A percentile compares a stretch with the other conserved stretches of the same genome.
Evolutionary conservation across 805 yeast genomes (phyloP).

Genomic region (Ogataea pignaliae): DNA sequence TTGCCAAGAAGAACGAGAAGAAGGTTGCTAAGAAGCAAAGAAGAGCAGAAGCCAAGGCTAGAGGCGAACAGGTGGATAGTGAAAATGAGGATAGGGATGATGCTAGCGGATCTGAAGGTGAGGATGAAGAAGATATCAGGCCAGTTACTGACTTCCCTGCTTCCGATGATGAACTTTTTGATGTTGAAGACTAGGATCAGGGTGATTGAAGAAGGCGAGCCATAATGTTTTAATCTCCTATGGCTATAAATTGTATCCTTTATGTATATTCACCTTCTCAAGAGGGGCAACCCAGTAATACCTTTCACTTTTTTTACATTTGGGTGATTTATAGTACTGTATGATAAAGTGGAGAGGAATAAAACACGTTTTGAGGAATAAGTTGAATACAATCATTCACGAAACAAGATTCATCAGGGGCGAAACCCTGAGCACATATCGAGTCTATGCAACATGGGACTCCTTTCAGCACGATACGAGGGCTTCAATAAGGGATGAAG

Average conservation of each 20-base stretch:
- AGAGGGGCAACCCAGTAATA: background rate
- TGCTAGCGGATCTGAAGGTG: conserved; percentile 22
- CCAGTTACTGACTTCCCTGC: conserved; percentile 19
- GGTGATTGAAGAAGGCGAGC: background rate
- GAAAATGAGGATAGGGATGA: conserved; percentile 13
- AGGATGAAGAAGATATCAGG: conserved; percentile 15
- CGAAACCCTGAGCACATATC: too few species aligned
- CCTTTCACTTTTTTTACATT: too few species aligned
- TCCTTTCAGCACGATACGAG: too few species aligned
- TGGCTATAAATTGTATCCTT: background rate
- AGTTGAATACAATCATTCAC: too few species aligned
- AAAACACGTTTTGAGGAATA: too few species aligned
- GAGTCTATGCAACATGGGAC: too few species aligned
- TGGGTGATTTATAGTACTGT: too few species aligned
- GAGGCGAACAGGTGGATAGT: conserved; percentile 33
- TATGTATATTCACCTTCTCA: background rate
- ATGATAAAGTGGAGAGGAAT: too few species aligned
- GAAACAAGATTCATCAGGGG: too few species aligned
- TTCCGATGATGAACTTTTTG: conserved; percentile 21
- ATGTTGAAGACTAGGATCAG: conserved; percentile 16
- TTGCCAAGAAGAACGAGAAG: conserved; percentile 66
- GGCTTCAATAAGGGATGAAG: too few species aligned
- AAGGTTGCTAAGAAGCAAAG: conserved; percentile 72
- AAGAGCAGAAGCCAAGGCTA: conserved; percentile 37
- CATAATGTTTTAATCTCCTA: background rate